phyloP scores from a whole-genome alignment of 257 asterid species.

The Jacaranda copaia region DNA sequence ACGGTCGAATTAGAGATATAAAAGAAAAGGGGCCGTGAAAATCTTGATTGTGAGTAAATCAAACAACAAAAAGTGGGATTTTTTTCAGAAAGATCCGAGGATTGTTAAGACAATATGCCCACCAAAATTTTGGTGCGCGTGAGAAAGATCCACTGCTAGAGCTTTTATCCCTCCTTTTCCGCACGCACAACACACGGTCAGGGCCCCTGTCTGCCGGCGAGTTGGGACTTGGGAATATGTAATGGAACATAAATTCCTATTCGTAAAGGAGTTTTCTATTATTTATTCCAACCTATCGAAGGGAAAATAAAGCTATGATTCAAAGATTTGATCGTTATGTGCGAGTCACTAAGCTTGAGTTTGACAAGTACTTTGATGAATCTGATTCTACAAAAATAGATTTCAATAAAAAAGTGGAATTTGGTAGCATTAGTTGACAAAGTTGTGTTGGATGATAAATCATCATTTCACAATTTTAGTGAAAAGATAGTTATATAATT shows the following conservation, averaged over 20 bases:
- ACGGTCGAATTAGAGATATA: background rate
- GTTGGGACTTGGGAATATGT: background rate
- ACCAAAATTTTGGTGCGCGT: conserved; percentile 24
- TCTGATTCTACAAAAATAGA: background rate
- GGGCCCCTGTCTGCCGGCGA: background rate
- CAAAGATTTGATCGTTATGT: background rate
- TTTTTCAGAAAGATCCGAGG: conserved; percentile 42
- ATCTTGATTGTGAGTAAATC: conserved; percentile 18
- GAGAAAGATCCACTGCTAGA: conserved; percentile 25
- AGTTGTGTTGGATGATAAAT: background rate
- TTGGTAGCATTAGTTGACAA: too few species aligned
- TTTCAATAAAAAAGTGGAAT: background rate
- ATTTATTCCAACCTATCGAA: background rate
- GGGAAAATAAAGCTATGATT: background rate
- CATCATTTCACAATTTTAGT: background rate
- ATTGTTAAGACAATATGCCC: conserved; percentile 18
- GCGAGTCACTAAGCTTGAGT: background rate
- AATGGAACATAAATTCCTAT: too few species aligned
- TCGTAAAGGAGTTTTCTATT: too few species aligned
- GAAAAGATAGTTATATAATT: too few species aligned
- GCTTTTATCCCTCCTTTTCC: conserved; percentile 1
- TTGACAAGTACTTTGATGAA: background rate
- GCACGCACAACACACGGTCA: conserved; percentile 22
- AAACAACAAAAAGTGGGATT: conserved; percentile 3
- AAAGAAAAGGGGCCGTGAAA: background rate